A percentile compares a stretch with the other conserved stretches of the same genome.
phyloP scores from a whole-genome alignment of 2,329 filamentous ascomycete species.

The Cordyceps farinosa region DNA sequence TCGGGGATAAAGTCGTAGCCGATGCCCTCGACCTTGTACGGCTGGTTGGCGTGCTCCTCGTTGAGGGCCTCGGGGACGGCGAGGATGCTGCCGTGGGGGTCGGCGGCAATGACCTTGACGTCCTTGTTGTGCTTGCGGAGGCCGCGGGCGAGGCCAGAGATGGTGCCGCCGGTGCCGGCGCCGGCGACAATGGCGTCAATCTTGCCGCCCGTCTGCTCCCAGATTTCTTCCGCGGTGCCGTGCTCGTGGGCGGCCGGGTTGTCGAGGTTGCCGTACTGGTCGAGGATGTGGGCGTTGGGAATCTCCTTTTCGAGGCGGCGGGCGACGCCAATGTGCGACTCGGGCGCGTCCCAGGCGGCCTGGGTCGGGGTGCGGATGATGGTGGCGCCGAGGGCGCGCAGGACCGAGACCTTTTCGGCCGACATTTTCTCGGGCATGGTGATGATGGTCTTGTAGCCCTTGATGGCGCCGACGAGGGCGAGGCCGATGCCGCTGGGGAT shows the following conservation, averaged over 20 bases:
- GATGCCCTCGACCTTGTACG: constrained; percentile 98
- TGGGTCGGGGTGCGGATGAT: constrained; percentile 97
- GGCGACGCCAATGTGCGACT: constrained; percentile 96
- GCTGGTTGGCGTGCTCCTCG: constrained; percentile 71
- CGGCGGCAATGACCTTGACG: constrained; percentile 86
- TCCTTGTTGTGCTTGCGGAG: constrained; percentile 81
- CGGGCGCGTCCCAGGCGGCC: constrained; percentile 89
- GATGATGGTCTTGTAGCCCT: constrained; percentile 98
- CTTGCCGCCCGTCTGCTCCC: constrained; percentile 80
- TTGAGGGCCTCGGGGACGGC: constrained; percentile 80
- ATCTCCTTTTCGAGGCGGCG: constrained; percentile 88
- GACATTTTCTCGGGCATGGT: constrained; percentile 99
- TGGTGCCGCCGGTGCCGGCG: constrained; percentile 92
- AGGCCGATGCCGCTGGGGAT: constrained; percentile 72
- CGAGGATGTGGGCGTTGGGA: constrained; percentile 92
- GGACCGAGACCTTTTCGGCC: constrained; percentile 91
- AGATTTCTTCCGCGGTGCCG: constrained; percentile 95
- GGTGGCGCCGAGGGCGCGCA: constrained; percentile 89
- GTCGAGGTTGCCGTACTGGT: constrained; percentile 89
- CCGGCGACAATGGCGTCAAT: constrained; percentile 84
- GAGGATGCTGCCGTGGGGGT: constrained; percentile 88
- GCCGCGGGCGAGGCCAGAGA: constrained; percentile 82
- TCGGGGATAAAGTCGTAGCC: constrained; percentile 98
- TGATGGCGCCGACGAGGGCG: constrained; percentile 89
- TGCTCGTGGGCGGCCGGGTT: constrained; percentile 93